Conservation (phyloP, 1,139 yeast species). For the Wickerhamomyces sp. region DNA sequence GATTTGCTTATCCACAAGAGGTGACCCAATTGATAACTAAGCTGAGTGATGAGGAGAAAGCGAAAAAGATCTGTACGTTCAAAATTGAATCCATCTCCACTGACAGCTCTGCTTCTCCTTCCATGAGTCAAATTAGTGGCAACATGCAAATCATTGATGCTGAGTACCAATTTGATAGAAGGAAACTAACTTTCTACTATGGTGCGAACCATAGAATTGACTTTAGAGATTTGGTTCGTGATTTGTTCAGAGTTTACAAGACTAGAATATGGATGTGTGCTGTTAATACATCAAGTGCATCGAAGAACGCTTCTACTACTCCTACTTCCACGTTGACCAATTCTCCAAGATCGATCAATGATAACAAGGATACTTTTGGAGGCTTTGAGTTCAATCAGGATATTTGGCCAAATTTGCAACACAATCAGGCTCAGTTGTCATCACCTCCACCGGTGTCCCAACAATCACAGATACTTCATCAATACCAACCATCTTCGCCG, state of each 20-base stretch:
- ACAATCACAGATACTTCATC: neutral
- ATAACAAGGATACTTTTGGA: conserved; percentile 5
- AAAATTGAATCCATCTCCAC: conserved; percentile 24
- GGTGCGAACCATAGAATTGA: conserved; percentile 72
- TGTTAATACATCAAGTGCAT: conserved; percentile 29
- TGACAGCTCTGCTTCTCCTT: conserved; percentile 15
- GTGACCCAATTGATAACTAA: conserved; percentile 29
- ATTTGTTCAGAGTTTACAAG: conserved; percentile 86
- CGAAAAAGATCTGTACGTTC: conserved; percentile 34
- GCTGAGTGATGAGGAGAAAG: conserved; percentile 41
- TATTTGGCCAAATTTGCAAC: conserved; percentile 8
- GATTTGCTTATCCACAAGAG: conserved; percentile 39
- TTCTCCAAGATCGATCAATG: neutral
- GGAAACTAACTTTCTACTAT: conserved; percentile 89
- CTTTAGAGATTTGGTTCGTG: conserved; percentile 88
- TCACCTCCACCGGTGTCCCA: conserved; percentile 6
- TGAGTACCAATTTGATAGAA: conserved; percentile 93
- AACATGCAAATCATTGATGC: conserved; percentile 59
- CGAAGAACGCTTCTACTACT: neutral
- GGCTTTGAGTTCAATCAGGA: conserved; percentile 11
- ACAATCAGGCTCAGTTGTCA: neutral
- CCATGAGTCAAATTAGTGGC: conserved; percentile 16
- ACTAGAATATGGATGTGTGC: conserved; percentile 98
- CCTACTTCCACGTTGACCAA: neutral
- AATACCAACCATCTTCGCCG: neutral